These are phyloP conservation scores for Simplicillium aogashimaense DNA, from an alignment of 2,329 filamentous ascomycete species.

Conservation along the genomic window DNA sequence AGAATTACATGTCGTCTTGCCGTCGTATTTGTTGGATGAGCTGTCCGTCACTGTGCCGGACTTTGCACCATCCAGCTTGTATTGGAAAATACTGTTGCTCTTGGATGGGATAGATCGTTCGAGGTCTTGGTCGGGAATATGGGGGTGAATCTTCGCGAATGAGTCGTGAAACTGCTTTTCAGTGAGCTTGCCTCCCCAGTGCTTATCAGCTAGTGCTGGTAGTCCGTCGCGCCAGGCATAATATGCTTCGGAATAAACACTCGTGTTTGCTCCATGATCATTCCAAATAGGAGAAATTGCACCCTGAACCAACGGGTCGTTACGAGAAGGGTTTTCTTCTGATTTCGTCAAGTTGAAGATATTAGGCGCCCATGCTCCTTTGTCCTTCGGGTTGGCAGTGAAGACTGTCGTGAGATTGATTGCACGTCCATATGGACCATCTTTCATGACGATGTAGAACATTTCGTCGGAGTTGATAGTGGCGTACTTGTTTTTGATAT, in stretches of 20 bases:
- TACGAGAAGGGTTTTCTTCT: slow-evolving; percentile 8
- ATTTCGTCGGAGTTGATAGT: slow-evolving; percentile 15
- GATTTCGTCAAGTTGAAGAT: slow-evolving; percentile 12
- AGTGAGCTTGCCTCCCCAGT: slow-evolving; percentile 14
- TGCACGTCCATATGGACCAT: slow-evolving; percentile 33
- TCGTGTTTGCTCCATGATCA: slow-evolving; percentile 14
- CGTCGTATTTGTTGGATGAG: slow-evolving; percentile 15
- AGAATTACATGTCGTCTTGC: slow-evolving; percentile 24
- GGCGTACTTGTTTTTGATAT: slow-evolving; percentile 12
- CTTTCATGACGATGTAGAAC: slow-evolving; percentile 14
- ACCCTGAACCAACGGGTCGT: slow-evolving; percentile 9
- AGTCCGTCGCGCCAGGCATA: slow-evolving; percentile 14
- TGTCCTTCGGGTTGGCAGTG: slow-evolving; percentile 14
- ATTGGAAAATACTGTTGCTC: slow-evolving; percentile 10
- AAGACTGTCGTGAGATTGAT: slow-evolving; percentile 31
- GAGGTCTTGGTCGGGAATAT: slow-evolving; percentile 12
- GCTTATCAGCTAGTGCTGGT: slow-evolving; percentile 15
- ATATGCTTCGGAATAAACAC: slow-evolving; percentile 14
- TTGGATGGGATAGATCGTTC: slow-evolving; percentile 10
- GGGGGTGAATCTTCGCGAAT: slow-evolving; percentile 7
- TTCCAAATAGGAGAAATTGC: slow-evolving; percentile 15
- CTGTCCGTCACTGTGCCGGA: slow-evolving; percentile 6
- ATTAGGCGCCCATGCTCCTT: slow-evolving; percentile 11
- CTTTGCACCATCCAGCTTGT: slow-evolving; percentile 10
- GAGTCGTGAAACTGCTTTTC: slow-evolving; percentile 5